Percentiles rank a stretch among this genome's conserved stretches.
phyloP scores from a whole-genome alignment of 257 asterid genomes.

The Agastache rugosa region DNA sequence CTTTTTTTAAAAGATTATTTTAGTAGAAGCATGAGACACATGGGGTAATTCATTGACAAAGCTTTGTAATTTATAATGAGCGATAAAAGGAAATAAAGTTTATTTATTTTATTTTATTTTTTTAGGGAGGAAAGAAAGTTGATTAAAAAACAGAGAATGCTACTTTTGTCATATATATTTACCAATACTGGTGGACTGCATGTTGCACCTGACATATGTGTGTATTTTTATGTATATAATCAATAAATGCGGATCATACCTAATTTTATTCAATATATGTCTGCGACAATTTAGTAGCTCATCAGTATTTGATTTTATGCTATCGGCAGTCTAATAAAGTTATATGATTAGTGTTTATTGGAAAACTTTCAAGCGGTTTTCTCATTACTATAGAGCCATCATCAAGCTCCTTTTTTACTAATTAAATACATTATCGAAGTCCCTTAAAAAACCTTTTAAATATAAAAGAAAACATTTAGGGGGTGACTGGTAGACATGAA shows the following conservation, averaged over 20 bases:
- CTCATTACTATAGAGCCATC: no score
- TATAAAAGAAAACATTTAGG: no score
- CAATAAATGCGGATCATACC: slow-evolving; percentile 4
- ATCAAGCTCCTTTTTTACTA: no score
- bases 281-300: not conserved
- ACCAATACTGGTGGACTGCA: not conserved
- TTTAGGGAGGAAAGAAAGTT: no score
- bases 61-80: not conserved
- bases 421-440: no score
- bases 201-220: slow-evolving; percentile 19
- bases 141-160: not conserved
- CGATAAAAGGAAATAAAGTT: not conserved
- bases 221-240: slow-evolving; percentile 5
- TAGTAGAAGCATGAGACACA: not conserved
- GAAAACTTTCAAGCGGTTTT: no score
- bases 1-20: not conserved
- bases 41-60: not conserved
- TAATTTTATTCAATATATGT: not conserved
- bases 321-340: no score
- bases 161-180: not conserved
- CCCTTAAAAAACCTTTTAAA: no score
- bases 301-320: not conserved
- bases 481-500: no score
- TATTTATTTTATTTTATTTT: no score
- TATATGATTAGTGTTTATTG: no score